These are phyloP conservation scores for Xylaria sp. DNA, from an alignment of 2,329 filamentous ascomycete species.

Conservation along the genomic window DNA sequence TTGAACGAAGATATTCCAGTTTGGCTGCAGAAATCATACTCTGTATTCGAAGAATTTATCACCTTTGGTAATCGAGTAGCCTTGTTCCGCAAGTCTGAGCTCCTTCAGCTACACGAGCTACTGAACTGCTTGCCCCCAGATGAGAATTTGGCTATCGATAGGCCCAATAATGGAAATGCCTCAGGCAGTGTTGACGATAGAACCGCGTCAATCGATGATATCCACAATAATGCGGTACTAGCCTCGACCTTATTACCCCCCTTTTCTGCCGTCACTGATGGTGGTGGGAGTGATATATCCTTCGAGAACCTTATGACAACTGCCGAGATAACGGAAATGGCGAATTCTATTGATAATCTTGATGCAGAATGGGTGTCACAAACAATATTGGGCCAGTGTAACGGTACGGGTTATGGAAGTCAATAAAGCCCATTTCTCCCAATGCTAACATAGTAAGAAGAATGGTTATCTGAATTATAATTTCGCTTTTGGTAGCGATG, in stretches of 20 bases:
- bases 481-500: not conserved
- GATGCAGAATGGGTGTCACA: slow-evolving; percentile 13
- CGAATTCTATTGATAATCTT: slow-evolving; percentile 16
- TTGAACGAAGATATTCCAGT: slow-evolving; percentile 5
- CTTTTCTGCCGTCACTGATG: not conserved
- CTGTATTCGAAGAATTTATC: slow-evolving; percentile 22
- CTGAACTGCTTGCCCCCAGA: slow-evolving; percentile 3
- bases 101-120: slow-evolving; percentile 9
- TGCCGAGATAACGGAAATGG: slow-evolving; percentile 14
- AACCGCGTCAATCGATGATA: slow-evolving; percentile 6
- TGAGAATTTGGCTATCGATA: not conserved
- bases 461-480: not conserved
- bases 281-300: slow-evolving; percentile 8
- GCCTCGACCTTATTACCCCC: slow-evolving; percentile 10
- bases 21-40: slow-evolving; percentile 12
- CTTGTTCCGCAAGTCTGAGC: slow-evolving; percentile 13
- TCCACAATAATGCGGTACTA: not conserved
- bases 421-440: not conserved
- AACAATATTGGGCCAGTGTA: slow-evolving; percentile 9
- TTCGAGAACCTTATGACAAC: slow-evolving; percentile 14
- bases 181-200: slow-evolving; percentile 1
- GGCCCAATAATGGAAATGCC: not conserved
- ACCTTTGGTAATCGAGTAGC: slow-evolving; percentile 12
- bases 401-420: not conserved
- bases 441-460: not conserved